Percentiles rank a stretch among this genome's conserved stretches.
Conservation (phyloP, 805 yeast species). For the Saturnispora hagleri region DNA sequence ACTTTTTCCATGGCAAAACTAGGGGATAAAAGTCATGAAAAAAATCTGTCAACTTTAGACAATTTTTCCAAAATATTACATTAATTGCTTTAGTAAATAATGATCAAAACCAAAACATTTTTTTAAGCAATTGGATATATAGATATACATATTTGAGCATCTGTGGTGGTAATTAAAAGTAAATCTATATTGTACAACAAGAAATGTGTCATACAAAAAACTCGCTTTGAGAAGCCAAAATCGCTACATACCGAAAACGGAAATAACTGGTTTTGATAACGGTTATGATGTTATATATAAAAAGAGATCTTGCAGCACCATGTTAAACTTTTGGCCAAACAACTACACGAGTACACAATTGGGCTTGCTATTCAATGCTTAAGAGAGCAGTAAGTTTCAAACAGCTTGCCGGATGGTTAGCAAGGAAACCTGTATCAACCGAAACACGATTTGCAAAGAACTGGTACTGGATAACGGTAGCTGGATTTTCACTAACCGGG, state of each 20-base stretch:
- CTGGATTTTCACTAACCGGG: constrained; percentile 1
- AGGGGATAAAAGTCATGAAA: too few species aligned
- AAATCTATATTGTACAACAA: neutral
- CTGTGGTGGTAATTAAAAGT: too few species aligned
- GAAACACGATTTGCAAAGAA: neutral
- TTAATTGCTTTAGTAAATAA: too few species aligned
- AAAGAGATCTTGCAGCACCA: neutral
- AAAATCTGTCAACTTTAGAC: too few species aligned
- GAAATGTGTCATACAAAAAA: neutral
- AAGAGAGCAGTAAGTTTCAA: neutral
- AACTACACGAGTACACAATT: neutral
- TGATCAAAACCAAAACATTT: too few species aligned
- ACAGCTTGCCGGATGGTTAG: neutral
- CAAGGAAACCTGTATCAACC: neutral
- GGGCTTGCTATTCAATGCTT: neutral
- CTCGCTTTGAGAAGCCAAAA: neutral
- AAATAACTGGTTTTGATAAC: neutral
- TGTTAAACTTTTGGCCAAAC: neutral
- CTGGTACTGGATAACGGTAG: neutral
- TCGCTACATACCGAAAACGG: neutral
- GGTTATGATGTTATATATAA: neutral
- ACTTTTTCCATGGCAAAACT: too few species aligned
- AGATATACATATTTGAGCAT: too few species aligned
- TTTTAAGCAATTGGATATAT: too few species aligned
- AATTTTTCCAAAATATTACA: too few species aligned